Conservation (phyloP, 2,329 filamentous ascomycete species). For the Amylocarpus encephaloides region DNA sequence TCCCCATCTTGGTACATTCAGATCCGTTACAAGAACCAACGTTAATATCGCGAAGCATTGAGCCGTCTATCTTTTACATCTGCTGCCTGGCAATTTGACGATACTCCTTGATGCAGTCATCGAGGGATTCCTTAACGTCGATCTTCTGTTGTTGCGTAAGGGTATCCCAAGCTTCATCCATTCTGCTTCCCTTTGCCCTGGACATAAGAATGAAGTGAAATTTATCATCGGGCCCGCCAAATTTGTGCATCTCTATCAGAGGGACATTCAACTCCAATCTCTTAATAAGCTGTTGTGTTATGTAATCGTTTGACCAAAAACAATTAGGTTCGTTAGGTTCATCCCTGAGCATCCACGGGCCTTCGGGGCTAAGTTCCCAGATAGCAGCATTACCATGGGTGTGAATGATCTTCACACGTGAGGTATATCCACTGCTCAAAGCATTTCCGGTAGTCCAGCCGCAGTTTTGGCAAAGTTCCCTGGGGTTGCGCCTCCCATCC, state of each 20-base stretch:
- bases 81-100: slow-evolving; percentile 7
- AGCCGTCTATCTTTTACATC: slow-evolving; percentile 5
- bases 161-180: not conserved
- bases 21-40: not conserved
- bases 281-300: not conserved
- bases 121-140: slow-evolving; percentile 1
- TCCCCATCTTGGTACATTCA: slow-evolving; percentile 4
- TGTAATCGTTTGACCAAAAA: not conserved
- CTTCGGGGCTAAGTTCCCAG: slow-evolving; percentile 7
- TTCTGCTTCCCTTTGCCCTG: slow-evolving; percentile 3
- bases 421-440: not conserved
- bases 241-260: slow-evolving; percentile 8
- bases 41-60: slow-evolving; percentile 1
- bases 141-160: slow-evolving; percentile 1
- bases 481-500: not conserved
- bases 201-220: slow-evolving; percentile 8
- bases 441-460: slow-evolving; percentile 1
- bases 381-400: slow-evolving; percentile 2
- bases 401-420: slow-evolving; percentile 5
- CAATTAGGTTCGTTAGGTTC: not conserved
- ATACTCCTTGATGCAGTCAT: not conserved
- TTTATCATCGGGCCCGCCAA: slow-evolving; percentile 5
- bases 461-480: not conserved
- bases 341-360: slow-evolving; percentile 8
- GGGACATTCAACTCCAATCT: slow-evolving; percentile 3